Evolutionary conservation across 176 grass and related monocot genomes (phyloP).

Genomic region (Rhipidocladum racemiflorum): DNA sequence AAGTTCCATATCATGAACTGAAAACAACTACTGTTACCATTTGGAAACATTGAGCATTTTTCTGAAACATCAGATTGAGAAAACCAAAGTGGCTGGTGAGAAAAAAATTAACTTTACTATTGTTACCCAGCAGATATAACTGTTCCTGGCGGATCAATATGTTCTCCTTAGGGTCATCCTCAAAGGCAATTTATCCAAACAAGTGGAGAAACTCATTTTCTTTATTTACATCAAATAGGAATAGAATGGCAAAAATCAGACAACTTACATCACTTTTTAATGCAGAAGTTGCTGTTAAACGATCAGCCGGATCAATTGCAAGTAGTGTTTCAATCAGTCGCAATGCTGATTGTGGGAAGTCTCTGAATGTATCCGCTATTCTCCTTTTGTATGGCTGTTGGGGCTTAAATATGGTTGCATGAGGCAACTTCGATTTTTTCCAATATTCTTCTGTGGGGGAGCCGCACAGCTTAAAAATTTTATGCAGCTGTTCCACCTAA

Average conservation of each 20-base stretch:
- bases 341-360: slow-evolving; percentile 76
- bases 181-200: not conserved
- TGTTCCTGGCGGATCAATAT: not conserved
- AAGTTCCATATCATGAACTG: not conserved
- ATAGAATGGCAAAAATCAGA: slow-evolving; percentile 14
- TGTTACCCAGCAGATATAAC: not conserved
- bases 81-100: not conserved
- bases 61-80: not conserved
- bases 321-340: slow-evolving; percentile 75
- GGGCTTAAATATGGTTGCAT: slow-evolving; percentile 91
- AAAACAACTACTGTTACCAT: not conserved
- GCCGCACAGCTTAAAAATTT: slow-evolving; percentile 91
- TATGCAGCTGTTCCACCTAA: slow-evolving; percentile 90
- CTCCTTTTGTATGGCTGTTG: slow-evolving; percentile 73
- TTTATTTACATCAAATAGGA: slow-evolving; percentile 19
- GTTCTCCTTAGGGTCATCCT: not conserved
- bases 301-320: slow-evolving; percentile 76
- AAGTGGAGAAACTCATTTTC: not conserved
- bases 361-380: slow-evolving; percentile 80
- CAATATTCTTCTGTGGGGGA: slow-evolving; percentile 86
- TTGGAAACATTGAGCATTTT: not conserved
- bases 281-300: slow-evolving; percentile 65
- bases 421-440: slow-evolving; percentile 88
- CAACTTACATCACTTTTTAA: slow-evolving; percentile 79
- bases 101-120: not conserved